These are phyloP conservation scores for Aspergillus pseudoviridinutans DNA, from an alignment of 2,329 filamentous ascomycete species.

Conservation along the genomic window DNA sequence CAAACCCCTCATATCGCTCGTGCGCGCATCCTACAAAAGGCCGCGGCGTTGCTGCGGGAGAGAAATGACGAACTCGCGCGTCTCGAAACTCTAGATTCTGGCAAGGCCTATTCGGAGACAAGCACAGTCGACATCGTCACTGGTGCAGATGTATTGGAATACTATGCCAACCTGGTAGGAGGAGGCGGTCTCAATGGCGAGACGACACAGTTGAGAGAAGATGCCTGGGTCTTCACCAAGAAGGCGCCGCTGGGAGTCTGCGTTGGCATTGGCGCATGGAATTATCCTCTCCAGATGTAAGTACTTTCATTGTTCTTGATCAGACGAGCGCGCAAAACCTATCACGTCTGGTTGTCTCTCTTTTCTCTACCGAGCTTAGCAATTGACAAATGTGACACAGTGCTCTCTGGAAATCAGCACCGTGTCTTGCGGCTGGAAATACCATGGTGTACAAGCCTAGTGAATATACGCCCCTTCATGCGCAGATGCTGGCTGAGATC, in stretches of 20 bases:
- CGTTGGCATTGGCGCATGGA: slow-evolving; percentile 85
- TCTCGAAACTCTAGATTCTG: slow-evolving; percentile 79
- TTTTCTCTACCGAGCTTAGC: not conserved
- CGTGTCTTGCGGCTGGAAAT: slow-evolving; percentile 80
- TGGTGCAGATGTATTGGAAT: slow-evolving; percentile 80
- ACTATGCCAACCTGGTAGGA: slow-evolving; percentile 75
- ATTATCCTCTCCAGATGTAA: slow-evolving; percentile 81
- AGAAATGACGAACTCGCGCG: slow-evolving; percentile 76
- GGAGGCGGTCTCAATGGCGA: slow-evolving; percentile 77
- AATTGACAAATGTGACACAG: slow-evolving; percentile 19
- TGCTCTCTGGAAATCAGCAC: slow-evolving; percentile 82
- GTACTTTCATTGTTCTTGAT: slow-evolving; percentile 1
- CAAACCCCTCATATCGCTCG: slow-evolving; percentile 69
- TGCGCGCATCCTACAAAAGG: slow-evolving; percentile 72
- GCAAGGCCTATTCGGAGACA: slow-evolving; percentile 81
- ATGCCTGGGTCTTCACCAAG: slow-evolving; percentile 78
- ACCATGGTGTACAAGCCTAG: slow-evolving; percentile 90
- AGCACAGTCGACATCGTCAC: slow-evolving; percentile 78
- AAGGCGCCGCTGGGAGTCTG: slow-evolving; percentile 81
- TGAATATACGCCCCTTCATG: slow-evolving; percentile 83
- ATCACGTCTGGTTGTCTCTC: not conserved
- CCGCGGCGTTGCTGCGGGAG: slow-evolving; percentile 67
- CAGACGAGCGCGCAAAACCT: not conserved
- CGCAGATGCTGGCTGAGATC: slow-evolving; percentile 67
- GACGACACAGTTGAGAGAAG: slow-evolving; percentile 66